Percentiles rank a stretch among this genome's conserved stretches.
Conservation (phyloP, 2,329 filamentous ascomycete genomes). For the Colletotrichum tanaceti region DNA sequence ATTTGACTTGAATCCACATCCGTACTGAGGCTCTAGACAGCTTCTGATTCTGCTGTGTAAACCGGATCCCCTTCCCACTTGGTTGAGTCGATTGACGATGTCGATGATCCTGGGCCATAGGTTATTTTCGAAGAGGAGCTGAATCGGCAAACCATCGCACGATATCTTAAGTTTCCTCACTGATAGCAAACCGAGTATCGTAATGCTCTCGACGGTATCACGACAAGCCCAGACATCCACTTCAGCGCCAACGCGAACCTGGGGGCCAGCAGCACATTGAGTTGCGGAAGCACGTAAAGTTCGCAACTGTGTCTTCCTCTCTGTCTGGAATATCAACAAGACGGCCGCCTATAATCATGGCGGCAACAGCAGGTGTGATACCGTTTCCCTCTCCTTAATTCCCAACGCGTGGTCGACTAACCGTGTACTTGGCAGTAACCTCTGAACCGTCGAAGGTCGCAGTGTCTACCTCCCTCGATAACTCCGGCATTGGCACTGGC, state of each 20-base stretch:
- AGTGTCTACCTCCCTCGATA: not conserved
- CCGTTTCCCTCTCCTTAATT: not conserved
- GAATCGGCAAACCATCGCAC: slow-evolving; percentile 10
- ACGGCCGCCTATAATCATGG: slow-evolving; percentile 21
- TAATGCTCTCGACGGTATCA: slow-evolving; percentile 10
- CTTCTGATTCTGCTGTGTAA: not conserved
- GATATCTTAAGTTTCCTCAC: slow-evolving; percentile 9
- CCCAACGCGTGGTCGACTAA: slow-evolving; percentile 7
- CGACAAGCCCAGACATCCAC: not conserved
- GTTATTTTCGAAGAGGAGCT: slow-evolving; percentile 3
- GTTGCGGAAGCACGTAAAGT: not conserved
- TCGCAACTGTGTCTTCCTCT: not conserved
- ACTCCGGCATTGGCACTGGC: not conserved
- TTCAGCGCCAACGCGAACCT: not conserved
- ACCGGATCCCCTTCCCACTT: not conserved
- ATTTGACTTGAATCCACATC: not conserved
- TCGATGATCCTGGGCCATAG: not conserved
- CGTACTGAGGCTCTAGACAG: not conserved
- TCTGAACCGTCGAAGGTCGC: slow-evolving; percentile 16
- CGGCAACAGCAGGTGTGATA: slow-evolving; percentile 29
- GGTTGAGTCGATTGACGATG: not conserved
- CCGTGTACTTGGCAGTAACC: slow-evolving; percentile 6
- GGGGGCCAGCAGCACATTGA: not conserved
- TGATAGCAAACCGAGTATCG: slow-evolving; percentile 1
- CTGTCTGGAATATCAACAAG: slow-evolving; percentile 3